Base-by-base conservation (phyloP, 1,284 basidiomycete species). In the Trametes versicolor region DNA sequence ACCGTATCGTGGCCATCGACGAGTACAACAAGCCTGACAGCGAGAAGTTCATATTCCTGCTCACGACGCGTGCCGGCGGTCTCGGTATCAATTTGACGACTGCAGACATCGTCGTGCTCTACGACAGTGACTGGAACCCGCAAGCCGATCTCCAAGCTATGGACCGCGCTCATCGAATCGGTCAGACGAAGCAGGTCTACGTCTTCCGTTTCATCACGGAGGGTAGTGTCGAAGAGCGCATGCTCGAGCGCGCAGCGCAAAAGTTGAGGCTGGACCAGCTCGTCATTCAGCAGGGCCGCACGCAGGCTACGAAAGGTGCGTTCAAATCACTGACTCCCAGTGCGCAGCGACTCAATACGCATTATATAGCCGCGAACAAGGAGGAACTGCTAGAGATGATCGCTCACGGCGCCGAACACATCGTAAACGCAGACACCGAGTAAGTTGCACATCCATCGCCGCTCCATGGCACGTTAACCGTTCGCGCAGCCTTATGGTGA, bases 41-140 rank as follows among this genome's bases (percentile, higher is more conserved):
- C 75, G 97, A 99, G 70, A 99, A 95, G 80, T 99, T 99, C 76
- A 92, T 99, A 68, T 99, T 99, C 85, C 81, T 99, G 61, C 85
- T 99, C 8, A 99, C 98, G 0, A 99, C 98, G 1, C 92, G 98
- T 68, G 98, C 98, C n/a, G 98, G 98, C 70, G 98, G 98, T 59
- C 83, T 99, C 53, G 98, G 98, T 67, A 99, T 99, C 82, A 99
- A 99, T 78, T 79, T 99, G 71, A 98, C 97, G 4, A 90, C 92
- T 0, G 98, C 97, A 13, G 98, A 99, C 78, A 87, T 98, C 60
- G 97, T 99, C 52, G 91, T 99, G 0, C 82, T 99, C n/a, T 99
- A 99, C 71, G 98, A 99, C 76, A 94, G 92, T 69, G 98, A 99
- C 79, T 99, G 97, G 97, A 99, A 99, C 78, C 97, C 98, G 1